Evolutionary conservation across 2,329 filamentous ascomycete genomes (phyloP), one percentile per base, ranked within the genome.

Genomic region (Elsinoe australis): DNA sequence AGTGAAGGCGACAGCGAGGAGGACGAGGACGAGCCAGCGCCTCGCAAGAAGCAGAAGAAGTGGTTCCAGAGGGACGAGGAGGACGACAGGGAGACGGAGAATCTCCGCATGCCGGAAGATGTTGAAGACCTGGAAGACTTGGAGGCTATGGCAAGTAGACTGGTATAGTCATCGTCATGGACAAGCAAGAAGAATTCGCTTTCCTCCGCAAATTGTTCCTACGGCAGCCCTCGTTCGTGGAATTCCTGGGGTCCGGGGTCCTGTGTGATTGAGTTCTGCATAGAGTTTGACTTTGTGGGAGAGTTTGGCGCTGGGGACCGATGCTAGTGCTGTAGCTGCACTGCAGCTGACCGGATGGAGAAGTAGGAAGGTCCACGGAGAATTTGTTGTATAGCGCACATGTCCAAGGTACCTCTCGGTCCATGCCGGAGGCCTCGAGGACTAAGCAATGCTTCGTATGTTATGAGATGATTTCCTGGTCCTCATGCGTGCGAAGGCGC

Each of bases 101-200:
- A 61, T 56, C 68, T 66, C 55, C 69, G 71, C 69, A 73, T 61
- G 73, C 71, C 73, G 10, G 75, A 80, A 46, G 81, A 87, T 68
- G 85, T 84, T 9, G 82, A 88, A 66, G 89, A 83, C 33, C 68
- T 90, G 57, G 83, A 87, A 64, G 85, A 89, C 64, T 72, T 88
- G 57, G 85, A 90, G 67, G 79, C 81, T 32, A 66, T 90, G 66
- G 87, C 87, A 48, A 77, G 82, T 35, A 83, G 83, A 3, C 66
- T 92, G 64, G 65, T 94, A 46, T 58, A 61, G 41, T 59, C 60
- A 57, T 57, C 57, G 35, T 32, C 39, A 32, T 41, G 14, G 36
- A 21, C 36, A 41, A 41, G 36, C 28, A n/a, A n/a, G 7, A 24
- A 26, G 36, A 24, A 41, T 41, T 41, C 22, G n/a, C 4, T 26